These are phyloP conservation scores for Arthrobotrys pseudoclavata DNA, from an alignment of 2,329 filamentous ascomycete genomes.

Conservation along the genomic window DNA sequence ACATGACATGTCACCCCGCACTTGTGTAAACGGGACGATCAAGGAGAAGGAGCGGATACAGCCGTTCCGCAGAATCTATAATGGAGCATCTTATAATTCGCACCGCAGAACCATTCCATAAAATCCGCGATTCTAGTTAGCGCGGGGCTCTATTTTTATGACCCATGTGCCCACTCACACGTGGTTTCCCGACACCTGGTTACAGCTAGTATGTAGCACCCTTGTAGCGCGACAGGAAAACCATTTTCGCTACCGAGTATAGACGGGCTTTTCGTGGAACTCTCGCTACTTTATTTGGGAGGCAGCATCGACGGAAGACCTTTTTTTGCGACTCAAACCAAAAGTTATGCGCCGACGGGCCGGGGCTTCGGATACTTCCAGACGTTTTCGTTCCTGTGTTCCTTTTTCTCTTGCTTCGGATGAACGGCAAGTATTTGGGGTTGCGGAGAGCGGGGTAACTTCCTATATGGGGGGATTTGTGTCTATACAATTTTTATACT, in stretches of 20 bases:
- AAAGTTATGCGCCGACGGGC: background rate
- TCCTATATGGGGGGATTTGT: background rate
- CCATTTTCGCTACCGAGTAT: background rate
- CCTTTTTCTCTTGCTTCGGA: background rate
- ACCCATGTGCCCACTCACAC: constrained; percentile 23
- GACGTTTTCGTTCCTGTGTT: background rate
- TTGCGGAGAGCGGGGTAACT: background rate
- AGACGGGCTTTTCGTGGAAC: constrained; percentile 9
- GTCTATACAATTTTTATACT: background rate
- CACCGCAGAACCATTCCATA: background rate
- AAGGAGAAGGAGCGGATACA: background rate
- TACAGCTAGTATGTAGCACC: too few relatives aligned
- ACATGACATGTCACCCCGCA: background rate
- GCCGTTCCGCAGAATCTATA: background rate
- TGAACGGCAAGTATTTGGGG: constrained; percentile 2
- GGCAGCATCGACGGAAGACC: background rate
- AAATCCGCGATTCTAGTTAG: background rate
- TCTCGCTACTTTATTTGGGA: constrained; percentile 19
- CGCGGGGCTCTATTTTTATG: constrained; percentile 19
- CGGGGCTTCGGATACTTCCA: background rate
- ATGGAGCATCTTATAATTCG: background rate
- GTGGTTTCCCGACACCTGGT: constrained; percentile 17
- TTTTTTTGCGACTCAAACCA: background rate
- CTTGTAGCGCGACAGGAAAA: background rate
- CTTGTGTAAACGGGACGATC: background rate